These are phyloP conservation scores for Carex myosuroides DNA, from an alignment of 176 grass and related monocot genomes.

Conservation along the genomic window DNA sequence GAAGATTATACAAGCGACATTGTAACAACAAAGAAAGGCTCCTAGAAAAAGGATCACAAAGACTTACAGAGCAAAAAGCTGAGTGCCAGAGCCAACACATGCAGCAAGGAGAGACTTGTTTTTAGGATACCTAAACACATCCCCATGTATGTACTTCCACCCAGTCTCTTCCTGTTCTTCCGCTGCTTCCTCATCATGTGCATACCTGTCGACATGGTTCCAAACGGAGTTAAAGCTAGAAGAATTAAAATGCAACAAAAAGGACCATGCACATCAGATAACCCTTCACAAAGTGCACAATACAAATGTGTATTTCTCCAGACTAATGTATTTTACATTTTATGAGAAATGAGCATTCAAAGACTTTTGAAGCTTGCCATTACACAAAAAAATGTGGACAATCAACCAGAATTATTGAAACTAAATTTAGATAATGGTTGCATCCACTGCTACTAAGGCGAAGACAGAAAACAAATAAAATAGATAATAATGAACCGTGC, in stretches of 20 bases:
- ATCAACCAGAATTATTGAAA: not conserved
- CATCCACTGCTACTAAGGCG: not conserved
- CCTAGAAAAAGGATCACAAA: not conserved
- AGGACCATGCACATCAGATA: conserved; percentile 3
- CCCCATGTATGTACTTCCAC: conserved; percentile 96
- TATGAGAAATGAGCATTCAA: not conserved
- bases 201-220: conserved; percentile 43
- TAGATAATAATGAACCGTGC: not conserved
- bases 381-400: not conserved
- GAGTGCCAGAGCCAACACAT: conserved; percentile 86
- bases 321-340: not conserved
- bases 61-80: conserved; percentile 91
- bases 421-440: not conserved
- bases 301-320: not conserved
- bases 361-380: not conserved
- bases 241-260: not conserved
- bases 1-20: not conserved
- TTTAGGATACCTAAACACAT: conserved; percentile 68
- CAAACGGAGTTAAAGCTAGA: conserved; percentile 16
- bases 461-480: not conserved
- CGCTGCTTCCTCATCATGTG: conserved; percentile 72
- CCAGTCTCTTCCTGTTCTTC: conserved; percentile 93
- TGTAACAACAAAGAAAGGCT: not conserved
- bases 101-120: conserved; percentile 76
- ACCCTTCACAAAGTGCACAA: not conserved